Evolutionary conservation across 495 filamentous ascomycete genomes (phyloP).

Genomic region (Penicillium lagena): DNA sequence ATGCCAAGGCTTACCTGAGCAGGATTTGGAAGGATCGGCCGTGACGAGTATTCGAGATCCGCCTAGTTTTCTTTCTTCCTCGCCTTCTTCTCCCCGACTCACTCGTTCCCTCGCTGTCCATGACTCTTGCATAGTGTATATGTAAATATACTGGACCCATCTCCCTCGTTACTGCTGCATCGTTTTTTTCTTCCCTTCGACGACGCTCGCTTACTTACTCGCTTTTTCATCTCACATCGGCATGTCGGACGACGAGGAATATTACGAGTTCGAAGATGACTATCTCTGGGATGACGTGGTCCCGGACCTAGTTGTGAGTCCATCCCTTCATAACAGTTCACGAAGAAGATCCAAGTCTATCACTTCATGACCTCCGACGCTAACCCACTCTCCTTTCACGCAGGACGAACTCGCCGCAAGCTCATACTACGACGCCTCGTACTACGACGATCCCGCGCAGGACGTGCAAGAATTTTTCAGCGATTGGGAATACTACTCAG

Average conservation of each 20-base stretch:
- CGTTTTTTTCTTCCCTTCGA: neutral
- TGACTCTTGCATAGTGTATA: too few species aligned
- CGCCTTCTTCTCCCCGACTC: too few species aligned
- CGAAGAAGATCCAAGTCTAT: too few species aligned
- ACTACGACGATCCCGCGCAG: slow-evolving; percentile 33
- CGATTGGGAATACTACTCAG: slow-evolving; percentile 46
- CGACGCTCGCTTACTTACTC: neutral
- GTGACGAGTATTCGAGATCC: too few species aligned
- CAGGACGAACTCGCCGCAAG: slow-evolving; percentile 45
- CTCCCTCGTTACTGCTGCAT: neutral
- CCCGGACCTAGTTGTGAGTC: slow-evolving; percentile 35
- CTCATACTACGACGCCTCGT: slow-evolving; percentile 34
- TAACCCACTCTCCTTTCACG: slow-evolving; percentile 1
- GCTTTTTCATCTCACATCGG: neutral
- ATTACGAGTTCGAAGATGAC: slow-evolving; percentile 40
- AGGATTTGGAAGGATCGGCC: too few species aligned
- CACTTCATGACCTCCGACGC: neutral
- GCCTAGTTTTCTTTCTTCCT: too few species aligned
- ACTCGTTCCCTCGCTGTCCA: too few species aligned
- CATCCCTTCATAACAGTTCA: too few species aligned
- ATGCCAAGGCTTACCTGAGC: too few species aligned
- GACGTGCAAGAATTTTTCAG: slow-evolving; percentile 38
- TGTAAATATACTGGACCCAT: too few species aligned
- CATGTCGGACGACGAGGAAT: slow-evolving; percentile 49
- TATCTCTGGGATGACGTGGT: slow-evolving; percentile 37